Percentiles rank a stretch among this genome's conserved stretches.
Evolutionary conservation across 2,329 filamentous ascomycete genomes (phyloP).

Genomic region (Alternaria alternata): DNA sequence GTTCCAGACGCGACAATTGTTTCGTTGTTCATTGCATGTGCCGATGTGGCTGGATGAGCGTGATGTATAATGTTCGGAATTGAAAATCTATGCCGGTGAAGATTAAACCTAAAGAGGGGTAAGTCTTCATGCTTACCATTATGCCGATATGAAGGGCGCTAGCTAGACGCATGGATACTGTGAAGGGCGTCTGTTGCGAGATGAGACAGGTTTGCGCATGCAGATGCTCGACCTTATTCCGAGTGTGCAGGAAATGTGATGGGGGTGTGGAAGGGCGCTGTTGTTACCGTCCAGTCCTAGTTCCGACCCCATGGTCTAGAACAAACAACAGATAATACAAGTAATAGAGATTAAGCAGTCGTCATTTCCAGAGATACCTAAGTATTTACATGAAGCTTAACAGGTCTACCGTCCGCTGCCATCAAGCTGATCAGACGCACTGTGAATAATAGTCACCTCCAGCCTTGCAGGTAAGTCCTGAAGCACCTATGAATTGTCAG

Average conservation of each 20-base stretch:
- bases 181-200: neutral
- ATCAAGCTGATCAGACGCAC: slow-evolving; percentile 2
- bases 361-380: neutral
- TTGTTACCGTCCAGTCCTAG: neutral
- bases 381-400: neutral
- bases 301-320: slow-evolving; percentile 4
- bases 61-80: neutral
- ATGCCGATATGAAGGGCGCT: neutral
- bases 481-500: slow-evolving; percentile 10
- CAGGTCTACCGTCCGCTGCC: neutral
- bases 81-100: neutral
- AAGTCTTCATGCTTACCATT: neutral
- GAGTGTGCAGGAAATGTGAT: neutral
- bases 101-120: neutral
- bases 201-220: neutral
- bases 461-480: slow-evolving; percentile 11
- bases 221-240: neutral
- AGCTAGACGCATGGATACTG: neutral
- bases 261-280: neutral
- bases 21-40: neutral
- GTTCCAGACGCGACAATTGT: neutral
- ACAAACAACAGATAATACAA: neutral
- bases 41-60: neutral
- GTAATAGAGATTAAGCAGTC: too few species aligned
- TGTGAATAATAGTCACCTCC: slow-evolving; percentile 12